Conservation (phyloP, 805 yeast species). For the Myxozyma geophila region DNA sequence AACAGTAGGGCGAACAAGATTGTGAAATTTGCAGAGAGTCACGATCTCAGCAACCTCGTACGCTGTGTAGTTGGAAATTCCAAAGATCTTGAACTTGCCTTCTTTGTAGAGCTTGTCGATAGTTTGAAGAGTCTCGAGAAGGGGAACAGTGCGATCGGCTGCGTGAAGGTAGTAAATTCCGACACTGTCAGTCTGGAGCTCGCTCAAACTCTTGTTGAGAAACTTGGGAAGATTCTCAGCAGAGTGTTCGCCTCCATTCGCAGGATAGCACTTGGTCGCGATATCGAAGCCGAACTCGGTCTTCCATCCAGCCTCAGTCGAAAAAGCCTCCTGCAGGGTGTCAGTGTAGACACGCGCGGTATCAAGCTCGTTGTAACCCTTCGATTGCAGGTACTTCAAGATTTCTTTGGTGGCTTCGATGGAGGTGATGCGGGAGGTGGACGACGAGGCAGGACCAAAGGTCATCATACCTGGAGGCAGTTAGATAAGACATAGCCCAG, state of each 20-base stretch:
- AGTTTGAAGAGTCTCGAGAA: conserved; percentile 40
- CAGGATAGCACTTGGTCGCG: conserved; percentile 38
- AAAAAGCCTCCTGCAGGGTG: conserved; percentile 37
- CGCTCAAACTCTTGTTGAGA: conserved; percentile 13
- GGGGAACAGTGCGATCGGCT: conserved; percentile 39
- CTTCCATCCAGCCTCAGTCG: conserved; percentile 29
- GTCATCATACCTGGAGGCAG: conserved; percentile 22
- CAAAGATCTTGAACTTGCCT: conserved; percentile 41
- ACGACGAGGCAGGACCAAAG: conserved; percentile 28
- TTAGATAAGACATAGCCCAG: not conserved
- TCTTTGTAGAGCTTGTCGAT: conserved; percentile 38
- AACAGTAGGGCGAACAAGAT: conserved; percentile 36
- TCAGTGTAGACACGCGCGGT: conserved; percentile 41
- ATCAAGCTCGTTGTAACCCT: conserved; percentile 39
- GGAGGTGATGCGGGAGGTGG: conserved; percentile 25
- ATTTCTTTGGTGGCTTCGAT: conserved; percentile 23
- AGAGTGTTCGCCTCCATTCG: conserved; percentile 28
- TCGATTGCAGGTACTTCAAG: conserved; percentile 29
- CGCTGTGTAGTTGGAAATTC: conserved; percentile 39
- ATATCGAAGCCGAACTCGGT: conserved; percentile 28
- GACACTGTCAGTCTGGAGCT: conserved; percentile 22
- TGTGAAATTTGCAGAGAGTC: conserved; percentile 8
- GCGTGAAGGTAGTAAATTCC: conserved; percentile 37
- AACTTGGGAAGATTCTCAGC: conserved; percentile 14
- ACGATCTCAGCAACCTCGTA: conserved; percentile 26